A percentile compares a stretch with the other conserved stretches of the same genome.
phyloP scores from a whole-genome alignment of 106 monocot species.

The Hemerocallis citrina region DNA sequence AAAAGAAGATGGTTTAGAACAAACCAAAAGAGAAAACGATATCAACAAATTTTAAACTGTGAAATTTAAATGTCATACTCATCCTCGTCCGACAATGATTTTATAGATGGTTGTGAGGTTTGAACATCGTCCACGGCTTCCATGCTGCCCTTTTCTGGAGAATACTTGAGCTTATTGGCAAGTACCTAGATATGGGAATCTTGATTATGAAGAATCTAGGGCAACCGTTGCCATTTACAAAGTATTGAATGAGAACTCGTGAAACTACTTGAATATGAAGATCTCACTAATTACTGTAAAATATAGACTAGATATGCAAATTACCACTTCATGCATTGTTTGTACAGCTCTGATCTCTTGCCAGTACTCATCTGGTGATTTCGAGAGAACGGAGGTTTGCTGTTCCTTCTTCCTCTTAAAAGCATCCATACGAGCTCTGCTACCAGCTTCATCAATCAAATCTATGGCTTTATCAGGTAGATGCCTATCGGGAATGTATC shows the following conservation, averaged over 20 bases:
- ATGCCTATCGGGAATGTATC: conserved; percentile 91
- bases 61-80: conserved; percentile 36
- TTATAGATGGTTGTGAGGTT: conserved; percentile 8
- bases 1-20: not conserved
- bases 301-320: not conserved
- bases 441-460: conserved; percentile 98
- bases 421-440: conserved; percentile 80
- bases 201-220: too few species aligned
- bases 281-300: not conserved
- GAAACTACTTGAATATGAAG: not conserved
- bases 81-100: conserved; percentile 19
- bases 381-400: conserved; percentile 53
- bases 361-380: conserved; percentile 74
- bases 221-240: too few species aligned
- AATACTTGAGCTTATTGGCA: conserved; percentile 46
- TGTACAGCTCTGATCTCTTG: conserved; percentile 62
- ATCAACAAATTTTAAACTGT: conserved; percentile 11
- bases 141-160: conserved; percentile 7
- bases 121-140: conserved; percentile 5
- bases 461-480: conserved; percentile 99
- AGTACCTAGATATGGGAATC: conserved; percentile 36
- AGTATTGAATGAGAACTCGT: too few species aligned
- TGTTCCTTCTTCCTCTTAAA: conserved; percentile 76
- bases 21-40: not conserved
- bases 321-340: conserved; percentile 87